Percentiles rank a stretch among this genome's conserved stretches.
These are phyloP conservation scores for Collybia sordida DNA, from an alignment of 768 basidiomycete species.

Conservation along the genomic window DNA sequence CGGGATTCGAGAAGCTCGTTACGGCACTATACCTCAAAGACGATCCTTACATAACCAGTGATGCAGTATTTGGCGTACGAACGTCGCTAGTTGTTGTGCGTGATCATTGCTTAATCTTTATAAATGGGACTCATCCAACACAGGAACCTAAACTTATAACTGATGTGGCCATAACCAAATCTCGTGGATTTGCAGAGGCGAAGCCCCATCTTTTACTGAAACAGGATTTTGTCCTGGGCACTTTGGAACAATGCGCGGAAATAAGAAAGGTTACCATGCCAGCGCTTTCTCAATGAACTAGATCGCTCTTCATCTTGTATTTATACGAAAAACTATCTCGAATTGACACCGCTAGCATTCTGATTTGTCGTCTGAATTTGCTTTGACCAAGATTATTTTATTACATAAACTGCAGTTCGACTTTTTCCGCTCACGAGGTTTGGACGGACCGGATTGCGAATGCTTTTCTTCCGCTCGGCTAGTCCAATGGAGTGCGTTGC, in stretches of 20 bases:
- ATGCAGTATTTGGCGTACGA: conserved; percentile 83
- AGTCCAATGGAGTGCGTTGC: background rate
- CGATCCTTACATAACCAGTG: conserved; percentile 64
- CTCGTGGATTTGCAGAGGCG: conserved; percentile 49
- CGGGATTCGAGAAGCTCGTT: conserved; percentile 68
- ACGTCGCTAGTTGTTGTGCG: conserved; percentile 73
- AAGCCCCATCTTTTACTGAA: conserved; percentile 38
- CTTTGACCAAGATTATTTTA: too few relatives aligned
- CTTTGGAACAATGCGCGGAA: conserved; percentile 32
- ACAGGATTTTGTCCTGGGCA: conserved; percentile 42
- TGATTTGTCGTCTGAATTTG: too few relatives aligned
- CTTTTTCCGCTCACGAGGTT: too few relatives aligned
- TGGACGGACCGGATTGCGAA: too few relatives aligned
- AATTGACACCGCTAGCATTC: too few relatives aligned
- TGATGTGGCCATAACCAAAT: conserved; percentile 52
- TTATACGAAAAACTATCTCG: too few relatives aligned
- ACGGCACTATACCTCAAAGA: conserved; percentile 78
- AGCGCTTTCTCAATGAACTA: background rate
- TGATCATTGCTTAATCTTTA: conserved; percentile 8
- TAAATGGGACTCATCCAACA: background rate
- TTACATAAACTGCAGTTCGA: too few relatives aligned
- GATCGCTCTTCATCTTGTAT: too few relatives aligned
- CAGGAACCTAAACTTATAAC: conserved; percentile 55
- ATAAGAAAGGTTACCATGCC: conserved; percentile 24
- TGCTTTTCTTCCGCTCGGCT: too few relatives aligned